Conservation (phyloP, 2,329 filamentous ascomycete species). For the Fusarium chuoi region DNA sequence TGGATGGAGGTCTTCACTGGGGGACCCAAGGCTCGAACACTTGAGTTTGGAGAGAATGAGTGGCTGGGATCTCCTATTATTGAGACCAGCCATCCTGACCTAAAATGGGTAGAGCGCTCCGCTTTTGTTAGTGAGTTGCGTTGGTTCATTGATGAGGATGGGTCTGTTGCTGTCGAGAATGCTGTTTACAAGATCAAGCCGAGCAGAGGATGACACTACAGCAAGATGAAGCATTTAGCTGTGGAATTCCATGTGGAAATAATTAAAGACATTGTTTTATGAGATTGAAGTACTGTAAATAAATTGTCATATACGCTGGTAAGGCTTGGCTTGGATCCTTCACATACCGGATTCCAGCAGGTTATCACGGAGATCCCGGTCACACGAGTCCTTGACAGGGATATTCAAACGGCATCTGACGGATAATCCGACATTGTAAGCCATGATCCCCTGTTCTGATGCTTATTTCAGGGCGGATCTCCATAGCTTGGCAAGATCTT, state of each 20-base stretch:
- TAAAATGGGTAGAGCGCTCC: constrained; percentile 8
- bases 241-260: fast-evolving
- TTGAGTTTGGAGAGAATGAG: constrained; percentile 3
- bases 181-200: constrained; percentile 2
- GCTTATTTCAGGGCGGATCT: background rate
- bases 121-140: constrained; percentile 9
- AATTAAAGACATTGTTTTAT: background rate
- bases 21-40: background rate
- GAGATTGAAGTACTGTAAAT: background rate
- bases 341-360: background rate
- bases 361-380: background rate
- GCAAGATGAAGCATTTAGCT: background rate
- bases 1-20: constrained; percentile 14
- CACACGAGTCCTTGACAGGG: background rate
- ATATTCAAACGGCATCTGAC: fast-evolving
- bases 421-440: background rate
- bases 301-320: background rate
- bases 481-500: background rate
- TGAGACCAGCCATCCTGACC: background rate
- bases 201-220: fast-evolving
- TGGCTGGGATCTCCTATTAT: background rate
- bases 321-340: background rate
- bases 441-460: background rate
- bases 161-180: constrained; percentile 5
- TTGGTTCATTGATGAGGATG: background rate